These are phyloP conservation scores for Oidium heveae DNA, from an alignment of 2,329 filamentous ascomycete species.

Conservation along the genomic window DNA sequence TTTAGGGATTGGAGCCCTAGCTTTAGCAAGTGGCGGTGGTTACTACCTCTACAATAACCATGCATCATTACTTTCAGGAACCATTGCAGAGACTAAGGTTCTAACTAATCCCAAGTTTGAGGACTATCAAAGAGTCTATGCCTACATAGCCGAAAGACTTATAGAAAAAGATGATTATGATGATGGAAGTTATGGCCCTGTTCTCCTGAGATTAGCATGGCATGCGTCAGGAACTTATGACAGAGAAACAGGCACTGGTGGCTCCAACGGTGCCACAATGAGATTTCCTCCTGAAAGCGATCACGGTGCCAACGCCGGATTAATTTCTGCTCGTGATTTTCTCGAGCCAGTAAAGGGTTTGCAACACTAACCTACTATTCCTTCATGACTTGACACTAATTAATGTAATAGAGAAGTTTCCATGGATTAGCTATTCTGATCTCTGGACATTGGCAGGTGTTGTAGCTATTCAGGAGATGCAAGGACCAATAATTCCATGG, in stretches of 20 bases:
- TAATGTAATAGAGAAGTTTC: slow-evolving; percentile 40
- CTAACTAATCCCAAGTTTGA: slow-evolving; percentile 50
- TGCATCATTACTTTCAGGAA: slow-evolving; percentile 14
- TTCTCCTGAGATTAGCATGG: slow-evolving; percentile 78
- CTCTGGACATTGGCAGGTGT: slow-evolving; percentile 85
- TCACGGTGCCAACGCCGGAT: slow-evolving; percentile 84
- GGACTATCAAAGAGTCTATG: slow-evolving; percentile 91
- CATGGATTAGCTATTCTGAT: slow-evolving; percentile 91
- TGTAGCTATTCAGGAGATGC: slow-evolving; percentile 79
- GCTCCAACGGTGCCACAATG: slow-evolving; percentile 94
- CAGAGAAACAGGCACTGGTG: slow-evolving; percentile 64
- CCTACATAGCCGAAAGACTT: slow-evolving; percentile 54
- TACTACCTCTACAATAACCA: slow-evolving; percentile 41
- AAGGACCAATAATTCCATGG: slow-evolving; percentile 70
- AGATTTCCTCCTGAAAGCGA: slow-evolving; percentile 69
- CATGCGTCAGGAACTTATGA: slow-evolving; percentile 86
- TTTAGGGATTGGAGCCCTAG: slow-evolving; percentile 31
- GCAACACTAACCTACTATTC: slow-evolving; percentile 9
- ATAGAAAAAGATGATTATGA: slow-evolving; percentile 90
- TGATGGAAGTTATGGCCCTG: slow-evolving; percentile 85
- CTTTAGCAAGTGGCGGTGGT: slow-evolving; percentile 33
- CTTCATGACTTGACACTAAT: slow-evolving; percentile 4
- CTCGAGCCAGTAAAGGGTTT: slow-evolving; percentile 69
- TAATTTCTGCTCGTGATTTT: slow-evolving; percentile 72
- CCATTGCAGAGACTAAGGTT: slow-evolving; percentile 19